phyloP scores from a whole-genome alignment of 305 asterid species.

The Solanum hybrid region DNA sequence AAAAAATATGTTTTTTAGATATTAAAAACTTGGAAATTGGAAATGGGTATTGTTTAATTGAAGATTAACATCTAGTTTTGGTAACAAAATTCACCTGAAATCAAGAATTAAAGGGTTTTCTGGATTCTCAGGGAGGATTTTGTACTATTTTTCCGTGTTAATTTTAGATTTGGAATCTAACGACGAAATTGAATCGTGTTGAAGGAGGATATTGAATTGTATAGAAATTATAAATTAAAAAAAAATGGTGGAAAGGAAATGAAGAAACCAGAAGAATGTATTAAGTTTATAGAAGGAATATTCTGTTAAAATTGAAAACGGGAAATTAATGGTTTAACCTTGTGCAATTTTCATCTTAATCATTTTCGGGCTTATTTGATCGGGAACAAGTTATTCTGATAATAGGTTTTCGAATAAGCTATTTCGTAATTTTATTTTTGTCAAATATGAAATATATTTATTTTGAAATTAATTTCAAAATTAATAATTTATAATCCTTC shows the following conservation, averaged over 20 bases:
- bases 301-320: background rate
- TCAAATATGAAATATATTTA: too few species aligned
- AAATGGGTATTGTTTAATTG: background rate
- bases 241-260: background rate
- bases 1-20: background rate
- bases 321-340: background rate
- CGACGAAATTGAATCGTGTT: background rate
- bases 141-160: background rate
- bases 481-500: too few species aligned
- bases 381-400: background rate
- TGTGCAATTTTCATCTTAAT: background rate
- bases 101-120: background rate
- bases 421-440: background rate
- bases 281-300: background rate
- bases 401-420: too few species aligned
- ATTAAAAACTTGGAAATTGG: background rate
- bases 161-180: background rate
- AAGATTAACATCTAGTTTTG: background rate
- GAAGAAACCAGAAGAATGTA: background rate
- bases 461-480: too few species aligned
- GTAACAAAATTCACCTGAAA: background rate
- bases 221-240: too few species aligned
- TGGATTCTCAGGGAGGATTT: background rate
- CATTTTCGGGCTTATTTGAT: background rate
- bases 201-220: background rate